Evolutionary conservation across 2,329 filamentous ascomycete genomes (phyloP), one percentile per base, ranked within the genome.

Genomic region (Bertia moriformis): DNA sequence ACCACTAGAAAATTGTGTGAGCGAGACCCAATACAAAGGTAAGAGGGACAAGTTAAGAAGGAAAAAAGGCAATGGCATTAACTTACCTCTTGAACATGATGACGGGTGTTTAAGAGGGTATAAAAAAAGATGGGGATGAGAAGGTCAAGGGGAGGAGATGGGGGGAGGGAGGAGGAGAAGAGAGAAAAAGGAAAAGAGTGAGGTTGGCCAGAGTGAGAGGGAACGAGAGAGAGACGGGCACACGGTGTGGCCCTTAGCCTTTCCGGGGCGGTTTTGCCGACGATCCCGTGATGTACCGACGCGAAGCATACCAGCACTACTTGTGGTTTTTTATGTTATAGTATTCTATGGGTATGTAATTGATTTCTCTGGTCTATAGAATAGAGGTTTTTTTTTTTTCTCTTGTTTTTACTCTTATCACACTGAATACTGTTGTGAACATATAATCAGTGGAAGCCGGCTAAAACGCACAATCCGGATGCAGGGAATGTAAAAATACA

Each of bases 41-140:
- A 41, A 19, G 40, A 39, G 42, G 39, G 42, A 40, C 43, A 41
- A 39, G n/a, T n/a, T n/a, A 45, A 45, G 37, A 40, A 30, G 39
- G 33, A 38, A 43, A 40, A 29, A 33, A 22, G 15, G 32, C 19
- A 10, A 24, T 19, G 20, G 37, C 37, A 18, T 7, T 12, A 19
- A 53, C 65, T 55, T 61, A 74, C 71, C 69, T 73, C 67, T 73
- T 75, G 62, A 73, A 67, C 71, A 74, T 75, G 60, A 54, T 71
- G 61, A 55, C 54, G 58, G n/a, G 60, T 64, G 63, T 61, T 54
- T 51, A 58, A 58, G 58, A 58, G 58, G 51, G 50, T 35, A 48
- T 45, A 53, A 53, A 49, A 51, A 48, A 52, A 46, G 49, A 51
- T 40, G 36, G 38, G 27, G 44, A 51, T 44, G 55, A 43, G 43